A percentile compares a stretch with the other conserved stretches of the same genome.
phyloP scores from a whole-genome alignment of 129 eudicot genomes.

The Arctium lappa region DNA sequence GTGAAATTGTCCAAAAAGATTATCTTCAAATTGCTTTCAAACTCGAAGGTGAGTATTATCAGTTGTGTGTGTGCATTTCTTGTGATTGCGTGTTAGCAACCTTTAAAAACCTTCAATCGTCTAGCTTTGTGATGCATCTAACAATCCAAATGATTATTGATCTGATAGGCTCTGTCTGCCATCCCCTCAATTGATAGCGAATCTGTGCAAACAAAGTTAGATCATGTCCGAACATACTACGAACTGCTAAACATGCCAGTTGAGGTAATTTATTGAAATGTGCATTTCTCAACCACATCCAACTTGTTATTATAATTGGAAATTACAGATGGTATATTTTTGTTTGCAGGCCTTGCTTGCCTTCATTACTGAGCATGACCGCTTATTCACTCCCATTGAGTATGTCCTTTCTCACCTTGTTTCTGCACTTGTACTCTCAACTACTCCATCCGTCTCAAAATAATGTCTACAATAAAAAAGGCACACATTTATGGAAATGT shows the following conservation, averaged over 20 bases:
- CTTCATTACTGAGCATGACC: constrained; percentile 76
- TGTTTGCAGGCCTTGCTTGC: constrained; percentile 89
- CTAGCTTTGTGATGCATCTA: not conserved
- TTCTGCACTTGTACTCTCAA: not conserved
- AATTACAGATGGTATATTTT: not conserved
- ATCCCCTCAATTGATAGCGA: constrained; percentile 82
- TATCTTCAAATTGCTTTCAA: not conserved
- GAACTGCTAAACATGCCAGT: constrained; percentile 97
- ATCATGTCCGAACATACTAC: constrained; percentile 85
- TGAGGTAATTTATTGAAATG: constrained; percentile 54
- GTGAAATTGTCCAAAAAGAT: not conserved
- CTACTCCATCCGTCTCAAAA: not conserved
- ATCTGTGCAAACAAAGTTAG: constrained; percentile 74
- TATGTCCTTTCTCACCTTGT: constrained; percentile 33
- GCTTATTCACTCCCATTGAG: constrained; percentile 72
- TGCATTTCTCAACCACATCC: not conserved
- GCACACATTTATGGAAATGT: not conserved
- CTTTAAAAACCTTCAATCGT: not conserved
- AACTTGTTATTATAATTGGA: not conserved
- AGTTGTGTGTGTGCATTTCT: not conserved
- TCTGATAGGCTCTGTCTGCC: constrained; percentile 82
- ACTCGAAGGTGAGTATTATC: not conserved
- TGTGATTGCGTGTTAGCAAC: not conserved
- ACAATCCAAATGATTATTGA: not conserved
- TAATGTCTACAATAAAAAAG: not conserved